Base-by-base conservation (phyloP, 257 asterid species). In the Solanum sitiens region DNA sequence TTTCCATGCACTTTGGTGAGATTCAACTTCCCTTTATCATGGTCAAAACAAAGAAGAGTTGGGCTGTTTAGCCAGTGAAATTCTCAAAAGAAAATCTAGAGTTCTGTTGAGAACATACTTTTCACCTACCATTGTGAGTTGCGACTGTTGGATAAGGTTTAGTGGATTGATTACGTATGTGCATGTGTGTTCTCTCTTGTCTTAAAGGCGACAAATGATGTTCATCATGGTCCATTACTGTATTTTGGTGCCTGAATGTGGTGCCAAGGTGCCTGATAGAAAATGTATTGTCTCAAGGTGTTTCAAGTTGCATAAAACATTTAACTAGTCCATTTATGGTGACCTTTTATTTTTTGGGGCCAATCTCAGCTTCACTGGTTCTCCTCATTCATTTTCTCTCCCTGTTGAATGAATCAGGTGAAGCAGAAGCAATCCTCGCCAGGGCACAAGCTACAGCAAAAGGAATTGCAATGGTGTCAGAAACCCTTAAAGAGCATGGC, bases 401-500 rank as follows among this genome's bases (percentile, higher is more conserved):
- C 40, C 39, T 44, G 35, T 80, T 53, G 45, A 50, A 56, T 85
- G 21, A 86, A 89, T 80, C 93, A 97, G 99, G 98, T 88, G 99
- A 97, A 90, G 99, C 99, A 72, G 95, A 94, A 92, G 98, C 99
- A 67, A 96, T 96, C 86, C 92, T 93, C 87, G 98, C 97, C 80
- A 92, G 91, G 89, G 95, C 98, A 86, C 91, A 93, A 87, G 98
- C 99, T 53, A 95, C 97, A 44, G 93, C 98, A 23, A 92, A 95
- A 92, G 98, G 98, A 87, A 94, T 96, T 77, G 90, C 88, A 4
- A 59, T 94, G 94, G 98, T 95, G 39, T 92, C 98, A 33, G 88
- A 94, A 45, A 44, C 97, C 59, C 98, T 97, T 59, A 89, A 92
- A 86, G 94, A 88, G 85, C 84, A 47, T 74, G 98, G 96, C 6